A percentile compares a stretch with the other conserved stretches of the same genome.
phyloP scores from a whole-genome alignment of 2,329 filamentous ascomycete genomes.

The Ceratocystis albifundus region DNA sequence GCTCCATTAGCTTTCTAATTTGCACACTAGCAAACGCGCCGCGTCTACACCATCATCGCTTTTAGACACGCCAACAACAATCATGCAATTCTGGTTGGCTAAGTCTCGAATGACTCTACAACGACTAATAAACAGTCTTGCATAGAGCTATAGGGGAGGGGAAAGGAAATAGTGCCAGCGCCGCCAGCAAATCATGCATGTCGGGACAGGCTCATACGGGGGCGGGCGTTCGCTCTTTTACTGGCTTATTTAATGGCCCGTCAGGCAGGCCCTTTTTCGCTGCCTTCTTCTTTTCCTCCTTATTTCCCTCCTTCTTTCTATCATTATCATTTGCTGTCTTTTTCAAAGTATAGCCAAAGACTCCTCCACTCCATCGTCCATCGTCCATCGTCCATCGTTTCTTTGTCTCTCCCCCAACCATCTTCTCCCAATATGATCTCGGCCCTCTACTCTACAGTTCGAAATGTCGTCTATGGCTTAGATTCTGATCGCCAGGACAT shows the following conservation, averaged over 20 bases:
- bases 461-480: background rate
- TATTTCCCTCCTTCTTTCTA: background rate
- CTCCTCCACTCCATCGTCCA: no score
- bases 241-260: conserved; percentile 1
- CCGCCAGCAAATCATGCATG: conserved; percentile 5
- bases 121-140: background rate
- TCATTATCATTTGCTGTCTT: background rate
- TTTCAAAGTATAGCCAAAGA: background rate
- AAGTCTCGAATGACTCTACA: background rate
- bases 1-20: background rate
- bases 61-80: background rate
- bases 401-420: no score
- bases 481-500: conserved; percentile 9
- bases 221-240: background rate
- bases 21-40: background rate
- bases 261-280: background rate
- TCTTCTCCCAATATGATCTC: conserved; percentile 4
- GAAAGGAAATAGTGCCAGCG: background rate
- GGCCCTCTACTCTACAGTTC: background rate
- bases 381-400: background rate
- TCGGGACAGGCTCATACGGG: background rate
- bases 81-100: background rate
- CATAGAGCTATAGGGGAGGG: background rate
- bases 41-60: background rate
- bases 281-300: background rate